Evolutionary conservation across 768 basidiomycete genomes (phyloP), one percentile per base, ranked within the genome.

Genomic region (Termitomyces sp.): DNA sequence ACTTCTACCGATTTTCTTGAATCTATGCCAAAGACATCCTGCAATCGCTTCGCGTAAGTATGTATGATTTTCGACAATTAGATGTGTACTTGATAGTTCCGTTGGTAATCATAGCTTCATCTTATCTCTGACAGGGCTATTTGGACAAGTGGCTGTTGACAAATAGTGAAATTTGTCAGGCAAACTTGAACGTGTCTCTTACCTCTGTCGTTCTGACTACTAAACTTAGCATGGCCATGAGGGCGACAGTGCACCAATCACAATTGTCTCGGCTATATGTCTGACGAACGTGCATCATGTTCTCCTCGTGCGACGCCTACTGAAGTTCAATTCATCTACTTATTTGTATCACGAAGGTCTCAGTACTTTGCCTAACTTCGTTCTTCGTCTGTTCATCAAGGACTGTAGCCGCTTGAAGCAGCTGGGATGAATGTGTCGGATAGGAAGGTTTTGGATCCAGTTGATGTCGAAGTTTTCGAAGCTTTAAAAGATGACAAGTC

Each of bases 61-160:
- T n/a, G n/a, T n/a, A n/a, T n/a, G n/a, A n/a, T n/a, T n/a, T n/a
- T n/a, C n/a, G n/a, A n/a, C n/a, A n/a, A n/a, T n/a, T n/a, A n/a
- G n/a, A n/a, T n/a, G n/a, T n/a, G n/a, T n/a, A n/a, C n/a, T n/a
- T n/a, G n/a, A n/a, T n/a, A n/a, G n/a, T n/a, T n/a, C n/a, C n/a
- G n/a, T n/a, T n/a, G n/a, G n/a, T n/a, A n/a, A n/a, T n/a, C n/a
- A n/a, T n/a, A n/a, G n/a, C 57, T 55, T 63, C 44, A 59, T 73
- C 39, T 81, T 37, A 69, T 55, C 65, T 77, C 76, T 50, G 75
- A 64, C 77, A 76, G 75, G 55, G 53, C 33, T 20, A 37, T 26
- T 32, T 55, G 33, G 12, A 36, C 8, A 34, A 32, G 34, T 26
- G 30, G 20, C 30, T 20, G 2, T 33, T 48, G 32, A 32, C 46